phyloP scores from a whole-genome alignment of 208 protist genomes.

The Trypanosoma vivax region DNA sequence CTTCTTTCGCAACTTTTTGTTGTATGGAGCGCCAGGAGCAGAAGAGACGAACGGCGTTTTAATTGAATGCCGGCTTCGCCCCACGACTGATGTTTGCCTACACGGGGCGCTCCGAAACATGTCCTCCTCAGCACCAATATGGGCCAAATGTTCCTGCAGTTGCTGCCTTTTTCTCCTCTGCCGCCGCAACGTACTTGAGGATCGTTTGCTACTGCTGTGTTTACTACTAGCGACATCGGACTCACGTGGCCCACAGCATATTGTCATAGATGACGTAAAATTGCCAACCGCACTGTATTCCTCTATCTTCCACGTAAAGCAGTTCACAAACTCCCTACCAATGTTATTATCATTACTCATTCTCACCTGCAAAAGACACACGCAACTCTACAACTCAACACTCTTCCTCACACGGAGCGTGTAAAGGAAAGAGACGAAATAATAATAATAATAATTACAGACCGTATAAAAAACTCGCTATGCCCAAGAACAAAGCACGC shows the following conservation, averaged over 20 bases:
- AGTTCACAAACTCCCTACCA: constrained; percentile 5
- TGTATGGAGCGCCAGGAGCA: constrained; percentile 26
- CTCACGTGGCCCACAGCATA: constrained; percentile 9
- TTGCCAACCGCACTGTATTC: constrained; percentile 14
- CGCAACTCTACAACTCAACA: no score
- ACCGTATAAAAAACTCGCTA: no score
- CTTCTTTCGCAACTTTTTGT: constrained; percentile 63
- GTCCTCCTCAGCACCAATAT: constrained; percentile 23
- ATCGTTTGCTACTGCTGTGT: constrained; percentile 27
- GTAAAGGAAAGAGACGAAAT: no score
- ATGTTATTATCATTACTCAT: constrained; percentile 1
- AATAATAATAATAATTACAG: no score
- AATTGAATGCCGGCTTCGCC: neutral
- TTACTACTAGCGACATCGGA: constrained; percentile 39
- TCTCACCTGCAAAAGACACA: neutral
- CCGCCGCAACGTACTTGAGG: constrained; percentile 15
- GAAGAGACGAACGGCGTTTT: constrained; percentile 17
- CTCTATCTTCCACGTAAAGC: constrained; percentile 12
- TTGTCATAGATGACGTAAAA: constrained; percentile 14
- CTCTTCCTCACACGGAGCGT: no score
- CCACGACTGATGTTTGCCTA: neutral
- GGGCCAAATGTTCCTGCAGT: constrained; percentile 1
- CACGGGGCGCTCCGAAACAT: neutral
- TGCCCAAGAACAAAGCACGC: no score
- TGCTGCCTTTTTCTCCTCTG: constrained; percentile 6